Evolutionary conservation across 1,284 basidiomycete genomes (phyloP).

Genomic region (Schizophyllum commune): DNA sequence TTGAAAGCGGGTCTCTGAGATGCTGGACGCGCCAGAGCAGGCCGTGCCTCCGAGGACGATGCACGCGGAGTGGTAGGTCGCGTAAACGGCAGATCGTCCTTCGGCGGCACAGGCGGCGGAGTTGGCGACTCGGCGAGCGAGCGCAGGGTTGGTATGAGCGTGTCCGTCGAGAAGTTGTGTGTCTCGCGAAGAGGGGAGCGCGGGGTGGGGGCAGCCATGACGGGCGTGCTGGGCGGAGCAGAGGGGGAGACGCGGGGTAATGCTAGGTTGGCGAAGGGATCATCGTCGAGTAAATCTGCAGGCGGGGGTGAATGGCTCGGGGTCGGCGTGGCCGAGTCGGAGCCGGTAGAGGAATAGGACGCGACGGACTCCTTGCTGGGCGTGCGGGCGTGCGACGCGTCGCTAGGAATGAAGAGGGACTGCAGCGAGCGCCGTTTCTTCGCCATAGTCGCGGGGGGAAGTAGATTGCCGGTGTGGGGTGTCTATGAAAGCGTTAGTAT

Average conservation of each 20-base stretch:
- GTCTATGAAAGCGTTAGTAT: neutral
- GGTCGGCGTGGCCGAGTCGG: conserved; percentile 9
- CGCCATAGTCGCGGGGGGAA: conserved; percentile 15
- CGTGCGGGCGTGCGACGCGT: conserved; percentile 7
- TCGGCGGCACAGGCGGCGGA: conserved; percentile 10
- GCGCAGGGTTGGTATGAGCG: conserved; percentile 15
- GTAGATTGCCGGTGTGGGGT: neutral
- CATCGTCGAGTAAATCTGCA: conserved; percentile 52
- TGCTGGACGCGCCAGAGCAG: conserved; percentile 40
- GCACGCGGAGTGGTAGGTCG: conserved; percentile 16
- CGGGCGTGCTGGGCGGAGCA: conserved; percentile 4
- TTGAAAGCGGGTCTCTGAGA: conserved; percentile 51
- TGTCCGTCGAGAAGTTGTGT: conserved; percentile 6
- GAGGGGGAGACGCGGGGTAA: conserved; percentile 12
- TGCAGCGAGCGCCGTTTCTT: conserved; percentile 46
- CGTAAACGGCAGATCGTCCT: conserved; percentile 13
- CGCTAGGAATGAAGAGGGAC: conserved; percentile 34
- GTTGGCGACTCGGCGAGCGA: conserved; percentile 13
- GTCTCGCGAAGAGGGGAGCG: conserved; percentile 12
- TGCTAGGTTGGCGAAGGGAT: conserved; percentile 57
- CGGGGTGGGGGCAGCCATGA: conserved; percentile 7
- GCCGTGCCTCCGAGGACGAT: conserved; percentile 16
- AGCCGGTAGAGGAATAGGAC: conserved; percentile 7
- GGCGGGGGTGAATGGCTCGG: conserved; percentile 24
- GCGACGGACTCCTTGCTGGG: conserved; percentile 7